These are phyloP conservation scores for Sugiyamaella grinbergsii DNA, from an alignment of 1,139 yeast species.

Conservation along the genomic window DNA sequence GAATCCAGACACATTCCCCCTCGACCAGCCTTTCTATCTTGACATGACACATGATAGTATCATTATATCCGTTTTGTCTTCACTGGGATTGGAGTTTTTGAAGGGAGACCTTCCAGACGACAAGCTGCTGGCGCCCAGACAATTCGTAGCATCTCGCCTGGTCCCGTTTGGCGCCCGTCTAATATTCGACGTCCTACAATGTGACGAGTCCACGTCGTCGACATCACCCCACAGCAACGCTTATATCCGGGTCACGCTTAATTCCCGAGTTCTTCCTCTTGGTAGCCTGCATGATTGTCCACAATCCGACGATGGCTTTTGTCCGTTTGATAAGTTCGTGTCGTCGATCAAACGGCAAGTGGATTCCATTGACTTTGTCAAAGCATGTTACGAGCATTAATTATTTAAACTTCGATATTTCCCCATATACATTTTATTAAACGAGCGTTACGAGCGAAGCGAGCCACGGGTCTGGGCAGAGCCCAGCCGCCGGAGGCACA, in stretches of 20 bases:
- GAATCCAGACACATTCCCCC: constrained; percentile 42
- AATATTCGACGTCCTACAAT: constrained; percentile 45
- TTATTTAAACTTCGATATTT: background rate
- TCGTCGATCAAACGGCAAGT: constrained; percentile 41
- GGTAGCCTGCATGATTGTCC: constrained; percentile 44
- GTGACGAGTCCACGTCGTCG: constrained; percentile 36
- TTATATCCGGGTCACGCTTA: constrained; percentile 44
- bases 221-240: constrained; percentile 20
- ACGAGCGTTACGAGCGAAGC: too few relatives aligned
- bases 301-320: constrained; percentile 41
- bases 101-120: constrained; percentile 42
- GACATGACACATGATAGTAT: constrained; percentile 50
- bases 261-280: constrained; percentile 47
- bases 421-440: background rate
- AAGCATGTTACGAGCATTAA: constrained; percentile 40
- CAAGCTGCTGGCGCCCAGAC: constrained; percentile 45
- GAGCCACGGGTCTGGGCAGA: background rate
- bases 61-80: constrained; percentile 45
- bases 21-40: constrained; percentile 47
- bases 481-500: constrained; percentile 1
- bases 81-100: constrained; percentile 45
- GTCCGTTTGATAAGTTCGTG: constrained; percentile 42
- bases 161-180: constrained; percentile 50
- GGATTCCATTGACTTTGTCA: constrained; percentile 40
- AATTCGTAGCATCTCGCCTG: constrained; percentile 46